Evolutionary conservation across 2,329 filamentous ascomycete genomes (phyloP).

Genomic region (Colletotrichum lindemuthianum): DNA sequence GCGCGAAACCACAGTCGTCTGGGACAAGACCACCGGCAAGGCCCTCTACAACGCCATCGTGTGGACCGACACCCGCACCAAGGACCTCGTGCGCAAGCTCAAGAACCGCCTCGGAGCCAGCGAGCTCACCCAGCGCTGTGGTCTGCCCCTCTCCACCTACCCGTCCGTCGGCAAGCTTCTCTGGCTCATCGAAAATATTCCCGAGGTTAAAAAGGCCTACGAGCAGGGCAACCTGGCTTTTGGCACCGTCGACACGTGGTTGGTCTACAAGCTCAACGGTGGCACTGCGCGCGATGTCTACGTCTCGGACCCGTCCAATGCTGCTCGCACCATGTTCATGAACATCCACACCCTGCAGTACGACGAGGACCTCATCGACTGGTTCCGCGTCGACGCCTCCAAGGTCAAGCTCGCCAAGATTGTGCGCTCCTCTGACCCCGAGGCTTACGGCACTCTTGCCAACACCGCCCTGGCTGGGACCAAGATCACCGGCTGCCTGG

Average conservation of each 20-base stretch:
- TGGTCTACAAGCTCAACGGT: constrained; percentile 83
- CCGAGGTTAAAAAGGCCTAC: constrained; percentile 75
- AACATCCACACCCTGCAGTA: constrained; percentile 81
- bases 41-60: constrained; percentile 84
- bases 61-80: constrained; percentile 85
- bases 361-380: constrained; percentile 76
- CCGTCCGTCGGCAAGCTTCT: constrained; percentile 81
- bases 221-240: constrained; percentile 78
- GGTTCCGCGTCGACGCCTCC: constrained; percentile 76
- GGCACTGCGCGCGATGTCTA: constrained; percentile 71
- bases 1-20: constrained; percentile 83
- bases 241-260: constrained; percentile 84
- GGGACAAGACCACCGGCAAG: constrained; percentile 81
- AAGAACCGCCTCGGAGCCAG: constrained; percentile 74
- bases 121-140: constrained; percentile 74
- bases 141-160: constrained; percentile 84
- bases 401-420: constrained; percentile 82
- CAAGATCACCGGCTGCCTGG: constrained; percentile 80
- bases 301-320: constrained; percentile 84
- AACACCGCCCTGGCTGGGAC: constrained; percentile 72
- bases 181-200: constrained; percentile 78
- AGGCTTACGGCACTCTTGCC: constrained; percentile 73
- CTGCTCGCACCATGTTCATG: constrained; percentile 90
- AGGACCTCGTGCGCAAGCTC: constrained; percentile 76
- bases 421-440: constrained; percentile 75